Conservation (phyloP, 768 basidiomycete genomes). For the Boletus pseudo-olivaceus region DNA sequence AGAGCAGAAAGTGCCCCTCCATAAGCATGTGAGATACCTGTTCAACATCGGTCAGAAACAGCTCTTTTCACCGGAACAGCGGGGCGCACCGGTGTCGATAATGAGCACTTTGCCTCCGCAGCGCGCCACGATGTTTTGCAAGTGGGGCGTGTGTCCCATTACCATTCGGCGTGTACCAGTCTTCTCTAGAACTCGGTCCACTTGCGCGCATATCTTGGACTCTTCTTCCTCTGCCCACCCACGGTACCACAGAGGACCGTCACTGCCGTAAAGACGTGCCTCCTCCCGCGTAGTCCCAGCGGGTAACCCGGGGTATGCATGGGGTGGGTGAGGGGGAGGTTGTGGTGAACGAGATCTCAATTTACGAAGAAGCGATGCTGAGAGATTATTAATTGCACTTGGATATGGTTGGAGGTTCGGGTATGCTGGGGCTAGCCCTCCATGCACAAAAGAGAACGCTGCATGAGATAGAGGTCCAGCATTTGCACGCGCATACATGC, state of each 20-base stretch:
- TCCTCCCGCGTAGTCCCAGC: slow-evolving; percentile 62
- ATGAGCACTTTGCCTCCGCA: slow-evolving; percentile 93
- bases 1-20: slow-evolving; percentile 90
- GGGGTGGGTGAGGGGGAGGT: slow-evolving; percentile 75
- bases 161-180: slow-evolving; percentile 86
- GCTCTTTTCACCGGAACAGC: neutral
- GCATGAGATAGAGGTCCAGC: slow-evolving; percentile 62
- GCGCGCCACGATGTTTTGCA: slow-evolving; percentile 78
- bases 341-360: slow-evolving; percentile 63
- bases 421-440: slow-evolving; percentile 81
- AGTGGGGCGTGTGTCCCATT: slow-evolving; percentile 96
- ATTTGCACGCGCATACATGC: slow-evolving; percentile 30
- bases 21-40: slow-evolving; percentile 93
- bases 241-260: slow-evolving; percentile 93
- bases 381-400: slow-evolving; percentile 73
- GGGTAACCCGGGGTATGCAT: slow-evolving; percentile 72
- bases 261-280: slow-evolving; percentile 60
- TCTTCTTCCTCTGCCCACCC: slow-evolving; percentile 84
- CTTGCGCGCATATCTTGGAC: slow-evolving; percentile 62
- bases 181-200: slow-evolving; percentile 64
- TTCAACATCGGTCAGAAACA: slow-evolving; percentile 6
- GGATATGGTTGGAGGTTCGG: slow-evolving; percentile 78
- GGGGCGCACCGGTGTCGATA: slow-evolving; percentile 79
- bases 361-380: slow-evolving; percentile 63
- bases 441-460: slow-evolving; percentile 91